Evolutionary conservation across 2,329 filamentous ascomycete species (phyloP).

Genomic region (Epichloe gansuensis): DNA sequence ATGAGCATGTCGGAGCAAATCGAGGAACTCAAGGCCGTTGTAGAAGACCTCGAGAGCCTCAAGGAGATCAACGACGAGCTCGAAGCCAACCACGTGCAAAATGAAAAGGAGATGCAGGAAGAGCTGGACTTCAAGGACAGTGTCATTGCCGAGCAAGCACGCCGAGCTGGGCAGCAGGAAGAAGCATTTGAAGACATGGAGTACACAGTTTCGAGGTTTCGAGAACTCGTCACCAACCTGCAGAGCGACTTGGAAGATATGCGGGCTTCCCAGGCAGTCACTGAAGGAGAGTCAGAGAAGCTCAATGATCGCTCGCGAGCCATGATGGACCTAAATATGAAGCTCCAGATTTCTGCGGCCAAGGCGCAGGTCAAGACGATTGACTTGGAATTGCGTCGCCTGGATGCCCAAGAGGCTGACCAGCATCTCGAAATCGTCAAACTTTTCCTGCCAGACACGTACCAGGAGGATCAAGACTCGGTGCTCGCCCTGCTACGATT

Average conservation of each 20-base stretch:
- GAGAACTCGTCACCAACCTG: conserved; percentile 73
- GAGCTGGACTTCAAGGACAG: conserved; percentile 82
- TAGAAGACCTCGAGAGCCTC: conserved; percentile 78
- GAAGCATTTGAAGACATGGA: conserved; percentile 75
- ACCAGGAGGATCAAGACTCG: conserved; percentile 67
- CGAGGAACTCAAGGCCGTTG: conserved; percentile 65
- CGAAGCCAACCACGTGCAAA: conserved; percentile 83
- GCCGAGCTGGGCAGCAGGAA: conserved; percentile 62
- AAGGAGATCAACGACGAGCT: conserved; percentile 93
- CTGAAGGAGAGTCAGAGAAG: conserved; percentile 84
- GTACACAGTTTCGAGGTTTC: conserved; percentile 77
- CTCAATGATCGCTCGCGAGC: conserved; percentile 77
- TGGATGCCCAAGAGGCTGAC: conserved; percentile 78
- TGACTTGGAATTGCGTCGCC: conserved; percentile 71
- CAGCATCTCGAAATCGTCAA: conserved; percentile 84
- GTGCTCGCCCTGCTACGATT: conserved; percentile 82
- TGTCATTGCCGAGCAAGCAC: conserved; percentile 69
- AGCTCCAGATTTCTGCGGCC: conserved; percentile 76
- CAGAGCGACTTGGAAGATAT: conserved; percentile 86
- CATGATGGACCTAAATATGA: conserved; percentile 94
- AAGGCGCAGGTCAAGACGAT: conserved; percentile 93
- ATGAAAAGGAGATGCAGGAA: conserved; percentile 87
- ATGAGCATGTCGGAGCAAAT: conserved; percentile 72
- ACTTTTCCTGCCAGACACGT: conserved; percentile 76
- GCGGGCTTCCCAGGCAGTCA: conserved; percentile 80